Percentiles rank a stretch among this genome's conserved stretches.
These are phyloP conservation scores for Phellopilus nigrolimitatus DNA, from an alignment of 1,284 basidiomycete genomes.

Conservation along the genomic window DNA sequence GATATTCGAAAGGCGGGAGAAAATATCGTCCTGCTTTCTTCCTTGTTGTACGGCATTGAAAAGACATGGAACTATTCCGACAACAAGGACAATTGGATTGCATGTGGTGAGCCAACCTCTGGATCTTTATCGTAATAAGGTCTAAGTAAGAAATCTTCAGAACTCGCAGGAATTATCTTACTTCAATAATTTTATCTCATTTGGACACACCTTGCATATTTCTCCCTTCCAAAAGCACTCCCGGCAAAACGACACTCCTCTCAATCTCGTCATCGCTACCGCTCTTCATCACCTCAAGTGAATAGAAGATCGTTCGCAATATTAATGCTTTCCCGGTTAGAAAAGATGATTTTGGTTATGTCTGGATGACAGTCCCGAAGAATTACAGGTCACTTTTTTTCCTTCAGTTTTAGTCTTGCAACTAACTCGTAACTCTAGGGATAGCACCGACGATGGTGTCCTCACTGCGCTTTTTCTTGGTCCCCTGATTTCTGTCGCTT, in stretches of 20 bases:
- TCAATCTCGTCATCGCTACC: conserved; percentile 28
- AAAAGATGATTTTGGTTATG: conserved; percentile 57
- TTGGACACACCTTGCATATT: conserved; percentile 52
- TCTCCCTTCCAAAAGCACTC: conserved; percentile 26
- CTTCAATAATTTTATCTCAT: conserved; percentile 58
- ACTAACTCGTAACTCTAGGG: conserved; percentile 39
- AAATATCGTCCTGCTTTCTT: conserved; percentile 47
- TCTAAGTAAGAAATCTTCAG: conserved; percentile 32
- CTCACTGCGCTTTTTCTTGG: conserved; percentile 75
- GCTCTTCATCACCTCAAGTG: conserved; percentile 38
- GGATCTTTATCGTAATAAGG: not conserved
- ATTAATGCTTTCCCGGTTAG: conserved; percentile 27
- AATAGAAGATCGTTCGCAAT: conserved; percentile 34
- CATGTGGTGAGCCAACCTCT: conserved; percentile 34
- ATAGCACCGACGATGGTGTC: conserved; percentile 79
- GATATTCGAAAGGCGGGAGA: conserved; percentile 57
- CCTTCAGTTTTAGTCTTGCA: not conserved
- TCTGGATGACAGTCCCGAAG: conserved; percentile 88
- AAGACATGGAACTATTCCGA: conserved; percentile 26
- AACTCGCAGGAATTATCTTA: conserved; percentile 53
- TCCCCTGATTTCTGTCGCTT: conserved; percentile 67
- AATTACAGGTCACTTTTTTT: conserved; percentile 61
- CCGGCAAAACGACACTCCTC: conserved; percentile 26
- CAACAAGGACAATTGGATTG: conserved; percentile 36
- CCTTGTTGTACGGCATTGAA: conserved; percentile 41